Evolutionary conservation across 768 basidiomycete genomes (phyloP), one percentile per base, ranked within the genome.

Genomic region (Mycena galopus): DNA sequence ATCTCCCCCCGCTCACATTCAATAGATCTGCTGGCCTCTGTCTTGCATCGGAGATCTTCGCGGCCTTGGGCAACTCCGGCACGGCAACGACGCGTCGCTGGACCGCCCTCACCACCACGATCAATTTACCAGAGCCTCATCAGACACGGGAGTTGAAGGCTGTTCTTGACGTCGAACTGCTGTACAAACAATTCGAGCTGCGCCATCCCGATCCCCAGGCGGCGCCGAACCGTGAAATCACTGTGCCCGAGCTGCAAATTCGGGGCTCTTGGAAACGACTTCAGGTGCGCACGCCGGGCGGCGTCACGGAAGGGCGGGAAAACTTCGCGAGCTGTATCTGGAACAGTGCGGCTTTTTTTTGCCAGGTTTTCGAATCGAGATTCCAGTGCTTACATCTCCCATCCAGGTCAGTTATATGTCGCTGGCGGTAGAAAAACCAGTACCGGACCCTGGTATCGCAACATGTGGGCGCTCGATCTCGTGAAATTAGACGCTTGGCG

Each of bases 211-310:
- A 81, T 44, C 80, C 81, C 27, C 56, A 33, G 42, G 74, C 19
- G 72, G 65, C 19, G 61, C 73, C 51, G 75, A 69, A 47, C n/a
- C 44, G 44, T 1, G 47, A 57, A 74, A 4, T 61, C 67, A 21
- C 56, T 47, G 78, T 23, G 75, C 58, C 17, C 35, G 57, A 25
- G 44, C 57, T 82, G 25, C 84, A 86, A 60, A 73, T 84, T 4
- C 77, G 74, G 4, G 84, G 85, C 3, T 82, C 82, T 0, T 85
- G 84, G 85, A 73, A 74, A 67, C 82, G 83, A 73, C 66, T 84
- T 2, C 70, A 76, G 51, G 69, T 77, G 4, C 4, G 19, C 37
- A 75, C 73, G 65, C 56, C 50, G 39, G 77, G 73, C 0, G 44
- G 63, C 0, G 71, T 72, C 33, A 67, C 57, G 23, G 68, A 71